These are phyloP conservation scores for Mycena sanguinolenta DNA, from an alignment of 768 basidiomycete species.

Conservation along the genomic window DNA sequence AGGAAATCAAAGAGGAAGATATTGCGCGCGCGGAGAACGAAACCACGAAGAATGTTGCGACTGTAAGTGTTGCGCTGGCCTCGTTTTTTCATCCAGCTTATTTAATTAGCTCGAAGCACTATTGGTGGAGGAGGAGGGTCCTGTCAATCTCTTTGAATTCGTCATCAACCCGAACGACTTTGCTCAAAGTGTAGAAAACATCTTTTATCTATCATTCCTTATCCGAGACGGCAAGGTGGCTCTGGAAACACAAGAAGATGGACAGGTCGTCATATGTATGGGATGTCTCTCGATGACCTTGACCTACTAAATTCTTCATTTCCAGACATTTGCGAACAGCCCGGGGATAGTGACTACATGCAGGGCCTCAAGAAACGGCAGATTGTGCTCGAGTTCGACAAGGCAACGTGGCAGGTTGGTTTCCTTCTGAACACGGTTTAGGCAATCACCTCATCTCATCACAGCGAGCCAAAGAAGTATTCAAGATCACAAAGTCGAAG, in stretches of 20 bases:
- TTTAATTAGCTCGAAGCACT: slow-evolving; percentile 69
- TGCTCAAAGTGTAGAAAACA: slow-evolving; percentile 95
- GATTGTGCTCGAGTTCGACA: slow-evolving; percentile 92
- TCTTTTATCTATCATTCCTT: slow-evolving; percentile 95
- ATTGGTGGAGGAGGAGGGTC: slow-evolving; percentile 60
- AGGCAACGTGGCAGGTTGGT: slow-evolving; percentile 88
- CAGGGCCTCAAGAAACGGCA: slow-evolving; percentile 82
- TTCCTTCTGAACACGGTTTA: neutral
- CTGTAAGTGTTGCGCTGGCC: slow-evolving; percentile 58
- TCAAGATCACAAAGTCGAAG: slow-evolving; percentile 79
- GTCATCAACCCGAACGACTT: slow-evolving; percentile 92
- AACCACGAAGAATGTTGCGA: slow-evolving; percentile 87
- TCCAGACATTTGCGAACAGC: slow-evolving; percentile 74
- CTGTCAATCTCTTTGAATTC: slow-evolving; percentile 87
- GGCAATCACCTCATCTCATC: neutral
- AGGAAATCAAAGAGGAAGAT: slow-evolving; percentile 87
- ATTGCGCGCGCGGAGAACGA: slow-evolving; percentile 89
- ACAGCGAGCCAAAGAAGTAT: slow-evolving; percentile 90
- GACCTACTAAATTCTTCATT: neutral
- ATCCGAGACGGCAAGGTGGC: slow-evolving; percentile 88
- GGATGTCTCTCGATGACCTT: slow-evolving; percentile 19
- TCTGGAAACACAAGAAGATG: slow-evolving; percentile 74
- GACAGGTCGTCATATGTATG: slow-evolving; percentile 84
- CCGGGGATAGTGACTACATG: slow-evolving; percentile 72
- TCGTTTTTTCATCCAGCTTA: neutral